Evolutionary conservation across 2,329 filamentous ascomycete genomes (phyloP), one percentile per base, ranked within the genome.

Genomic region (Calonectria montana): DNA sequence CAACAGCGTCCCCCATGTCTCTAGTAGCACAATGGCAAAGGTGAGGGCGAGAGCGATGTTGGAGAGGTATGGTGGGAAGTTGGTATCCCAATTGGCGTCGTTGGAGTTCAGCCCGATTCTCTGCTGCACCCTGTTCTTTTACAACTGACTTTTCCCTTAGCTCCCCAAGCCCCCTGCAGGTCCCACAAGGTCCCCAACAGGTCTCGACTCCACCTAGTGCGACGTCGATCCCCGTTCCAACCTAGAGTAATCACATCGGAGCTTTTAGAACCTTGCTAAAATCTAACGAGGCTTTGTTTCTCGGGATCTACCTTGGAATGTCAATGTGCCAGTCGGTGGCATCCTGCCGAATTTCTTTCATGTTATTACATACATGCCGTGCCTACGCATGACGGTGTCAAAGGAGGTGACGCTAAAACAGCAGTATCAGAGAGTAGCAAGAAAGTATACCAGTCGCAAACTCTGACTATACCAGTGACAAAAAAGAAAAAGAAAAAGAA

Each of bases 1-100:
- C 79, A 23, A 65, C 47, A 21, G 70, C 31, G 6, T 69, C 67
- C 23, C 23, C 62, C 78, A 79, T 80, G 5, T 3, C n/a, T 16
- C 27, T 35, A 10, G 29, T 5, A 16, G 35, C 16, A 3, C 29
- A 27, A 13, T 1, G 27, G 13, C 48, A 65, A 50, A 7, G 50
- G 31, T 13, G 63, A 35, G 31, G 10, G 31, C 25, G 29, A 23
- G 63, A 25, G 25, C 35, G 27, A 48, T n/a, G 16, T 63, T n/a
- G n/a, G 21, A 8, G 25, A 35, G 45, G 23, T 12, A 15, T 16
- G n/a, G 21, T 25, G 8, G 21, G 29, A 37, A 45, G 55, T 41
- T 55, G 39, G 25, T 15, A 25, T 25, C 41, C 21, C 31, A 64
- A 65, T 63, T 69, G 67, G 29, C 31, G 48, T 25, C 45, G 50